phyloP scores from a whole-genome alignment of 305 asterid genomes.

The Fraxinus greggii region DNA sequence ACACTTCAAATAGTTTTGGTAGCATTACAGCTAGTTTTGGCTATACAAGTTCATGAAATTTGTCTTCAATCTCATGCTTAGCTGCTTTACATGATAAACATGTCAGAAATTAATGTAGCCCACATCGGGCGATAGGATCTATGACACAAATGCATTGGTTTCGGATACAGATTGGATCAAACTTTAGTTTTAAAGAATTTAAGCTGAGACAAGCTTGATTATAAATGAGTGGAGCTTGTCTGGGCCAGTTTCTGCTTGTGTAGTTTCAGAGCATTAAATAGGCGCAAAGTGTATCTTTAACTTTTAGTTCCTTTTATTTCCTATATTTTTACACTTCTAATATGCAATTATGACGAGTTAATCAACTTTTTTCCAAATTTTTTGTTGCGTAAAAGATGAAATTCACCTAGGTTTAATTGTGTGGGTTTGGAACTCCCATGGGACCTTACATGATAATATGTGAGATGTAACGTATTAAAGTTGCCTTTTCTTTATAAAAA shows the following conservation, averaged over 20 bases:
- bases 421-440: not conserved
- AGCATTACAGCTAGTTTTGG: conserved; percentile 21
- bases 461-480: not conserved
- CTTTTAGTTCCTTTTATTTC: conserved; percentile 3
- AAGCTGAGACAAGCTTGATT: conserved; percentile 9
- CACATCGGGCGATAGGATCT: conserved; percentile 20
- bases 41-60: not conserved
- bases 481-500: not conserved
- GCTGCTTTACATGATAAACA: not conserved
- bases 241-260: conserved; percentile 16
- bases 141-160: conserved; percentile 15
- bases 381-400: conserved; percentile 1
- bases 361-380: not conserved
- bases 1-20: conserved; percentile 5
- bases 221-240: conserved; percentile 4
- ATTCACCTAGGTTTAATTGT: conserved; percentile 1
- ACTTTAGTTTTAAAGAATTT: conserved; percentile 3
- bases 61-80: conserved; percentile 16
- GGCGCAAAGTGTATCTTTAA: not conserved
- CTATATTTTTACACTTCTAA: not conserved
- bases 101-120: conserved; percentile 6
- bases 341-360: conserved; percentile 1
- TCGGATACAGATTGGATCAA: conserved; percentile 23
- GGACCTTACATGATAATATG: not conserved
- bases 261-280: conserved; percentile 12